phyloP scores from a whole-genome alignment of 2,329 filamentous ascomycete species.

The Stemphylium beticola region DNA sequence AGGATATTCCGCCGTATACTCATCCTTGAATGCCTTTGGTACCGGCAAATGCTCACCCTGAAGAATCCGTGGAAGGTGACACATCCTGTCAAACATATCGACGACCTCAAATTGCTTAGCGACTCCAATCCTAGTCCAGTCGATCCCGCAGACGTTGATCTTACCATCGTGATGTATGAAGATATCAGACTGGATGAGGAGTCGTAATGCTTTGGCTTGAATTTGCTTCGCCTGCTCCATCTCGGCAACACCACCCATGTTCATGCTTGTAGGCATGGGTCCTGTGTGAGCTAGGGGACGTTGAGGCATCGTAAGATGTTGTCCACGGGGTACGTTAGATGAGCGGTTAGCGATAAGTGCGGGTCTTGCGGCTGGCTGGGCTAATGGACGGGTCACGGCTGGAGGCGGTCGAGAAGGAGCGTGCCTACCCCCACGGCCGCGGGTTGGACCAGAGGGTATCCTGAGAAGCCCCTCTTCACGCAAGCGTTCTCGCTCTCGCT shows the following conservation, averaged over 20 bases:
- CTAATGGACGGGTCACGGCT: background rate
- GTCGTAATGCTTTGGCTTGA: constrained; percentile 31
- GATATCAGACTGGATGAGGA: constrained; percentile 39
- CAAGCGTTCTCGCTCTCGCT: constrained; percentile 22
- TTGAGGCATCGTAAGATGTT: background rate
- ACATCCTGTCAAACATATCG: constrained; percentile 31
- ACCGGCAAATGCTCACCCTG: constrained; percentile 37
- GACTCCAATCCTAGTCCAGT: constrained; percentile 36
- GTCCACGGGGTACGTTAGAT: background rate
- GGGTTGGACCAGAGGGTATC: constrained; percentile 3
- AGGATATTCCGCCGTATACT: constrained; percentile 27
- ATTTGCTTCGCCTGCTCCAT: constrained; percentile 34
- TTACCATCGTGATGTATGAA: constrained; percentile 34
- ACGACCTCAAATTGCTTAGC: constrained; percentile 27
- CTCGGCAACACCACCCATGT: constrained; percentile 26
- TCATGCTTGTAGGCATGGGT: background rate
- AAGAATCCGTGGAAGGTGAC: constrained; percentile 34
- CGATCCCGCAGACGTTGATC: constrained; percentile 28
- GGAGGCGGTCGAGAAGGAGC: background rate
- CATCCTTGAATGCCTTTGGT: constrained; percentile 31
- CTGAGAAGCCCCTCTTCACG: constrained; percentile 17
- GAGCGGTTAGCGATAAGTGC: background rate
- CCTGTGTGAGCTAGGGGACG: background rate
- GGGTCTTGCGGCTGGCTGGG: too few relatives aligned
- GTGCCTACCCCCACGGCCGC: background rate